Evolutionary conservation across 1,139 yeast species (phyloP), one percentile per base, ranked within the genome.

Genomic region (Kodamaea derodonti): DNA sequence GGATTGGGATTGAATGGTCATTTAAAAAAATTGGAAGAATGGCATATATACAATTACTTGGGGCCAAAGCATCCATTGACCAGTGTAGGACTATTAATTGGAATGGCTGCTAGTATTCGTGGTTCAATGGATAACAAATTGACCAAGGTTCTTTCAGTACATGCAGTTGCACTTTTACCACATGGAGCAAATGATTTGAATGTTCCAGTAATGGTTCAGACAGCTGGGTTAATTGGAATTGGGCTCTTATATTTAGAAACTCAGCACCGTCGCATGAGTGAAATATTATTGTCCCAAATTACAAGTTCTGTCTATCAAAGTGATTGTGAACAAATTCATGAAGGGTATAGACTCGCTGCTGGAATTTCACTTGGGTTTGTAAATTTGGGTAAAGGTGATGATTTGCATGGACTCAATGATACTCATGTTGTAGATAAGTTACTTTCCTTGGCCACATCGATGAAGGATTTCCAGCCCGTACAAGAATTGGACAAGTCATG

Each of bases 1-100:
- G 98, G 97, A 0, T 62, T 92, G 16, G 99, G 99, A 0, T 65
- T 94, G 29, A 87, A 87, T 60, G 97, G 97, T 0, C 96, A 90
- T 54, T 61, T 94, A 45, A 80, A 77, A 42, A 72, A 72, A 30
- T 62, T 94, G 22, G 97, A 94, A 51, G 97, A 92, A 54, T 94
- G 98, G 97, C 97, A 90, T 53, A 84, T 94, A 20, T 94, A 88
- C 57, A 90, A 92, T 51, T 90, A 88, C 46, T 62, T 94, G 34
- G 95, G 96, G 0, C 95, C 96, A 1, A 90, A 94, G 48, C 92
- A 86, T 51, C 78, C 84, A 2, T 74, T 77, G 33, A 86, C 95
- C 0, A 85, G 95, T 56, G 81, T 88, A 26, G 97, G 97, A 0
- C 63, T 92, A 29, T 64, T 94, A 23, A 63, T 94, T 20, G 99